These are phyloP conservation scores for Trichoderma pleuroti DNA, from an alignment of 2,329 filamentous ascomycete genomes.

Conservation along the genomic window DNA sequence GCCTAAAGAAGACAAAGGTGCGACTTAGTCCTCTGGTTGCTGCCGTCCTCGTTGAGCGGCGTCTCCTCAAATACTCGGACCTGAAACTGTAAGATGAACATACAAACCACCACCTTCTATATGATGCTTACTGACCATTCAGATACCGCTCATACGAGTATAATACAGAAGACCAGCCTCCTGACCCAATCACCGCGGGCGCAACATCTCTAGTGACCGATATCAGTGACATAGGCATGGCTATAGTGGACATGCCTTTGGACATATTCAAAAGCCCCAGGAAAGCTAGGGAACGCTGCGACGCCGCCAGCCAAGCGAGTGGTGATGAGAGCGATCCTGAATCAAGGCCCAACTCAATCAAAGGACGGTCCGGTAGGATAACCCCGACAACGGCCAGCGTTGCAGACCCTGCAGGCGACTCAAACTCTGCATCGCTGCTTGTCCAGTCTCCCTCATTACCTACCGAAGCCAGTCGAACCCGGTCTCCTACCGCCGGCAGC, in stretches of 20 bases:
- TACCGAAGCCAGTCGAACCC: neutral
- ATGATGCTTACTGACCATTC: conserved; percentile 16
- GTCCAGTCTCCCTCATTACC: neutral
- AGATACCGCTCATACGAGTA: conserved; percentile 61
- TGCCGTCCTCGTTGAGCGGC: conserved; percentile 61
- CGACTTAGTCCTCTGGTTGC: conserved; percentile 71
- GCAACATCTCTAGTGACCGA: conserved; percentile 78
- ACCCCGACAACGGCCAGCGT: neutral
- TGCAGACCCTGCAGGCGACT: neutral
- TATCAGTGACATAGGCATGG: conserved; percentile 76
- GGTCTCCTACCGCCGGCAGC: conserved; percentile 8
- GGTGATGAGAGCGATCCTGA: conserved; percentile 7
- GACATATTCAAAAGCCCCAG: conserved; percentile 47
- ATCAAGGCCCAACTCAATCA: conserved; percentile 16
- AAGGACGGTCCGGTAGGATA: neutral
- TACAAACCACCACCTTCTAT: neutral
- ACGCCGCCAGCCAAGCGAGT: conserved; percentile 13
- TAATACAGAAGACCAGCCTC: conserved; percentile 72
- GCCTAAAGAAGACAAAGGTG: conserved; percentile 63
- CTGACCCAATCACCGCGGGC: conserved; percentile 74
- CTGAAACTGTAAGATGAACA: conserved; percentile 62
- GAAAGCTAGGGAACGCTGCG: neutral
- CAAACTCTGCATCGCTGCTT: neutral
- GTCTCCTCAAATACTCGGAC: conserved; percentile 63
- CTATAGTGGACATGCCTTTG: conserved; percentile 68